Evolutionary conservation across 345 rosid species (phyloP).

Genomic region (Stellera chamaejasme): DNA sequence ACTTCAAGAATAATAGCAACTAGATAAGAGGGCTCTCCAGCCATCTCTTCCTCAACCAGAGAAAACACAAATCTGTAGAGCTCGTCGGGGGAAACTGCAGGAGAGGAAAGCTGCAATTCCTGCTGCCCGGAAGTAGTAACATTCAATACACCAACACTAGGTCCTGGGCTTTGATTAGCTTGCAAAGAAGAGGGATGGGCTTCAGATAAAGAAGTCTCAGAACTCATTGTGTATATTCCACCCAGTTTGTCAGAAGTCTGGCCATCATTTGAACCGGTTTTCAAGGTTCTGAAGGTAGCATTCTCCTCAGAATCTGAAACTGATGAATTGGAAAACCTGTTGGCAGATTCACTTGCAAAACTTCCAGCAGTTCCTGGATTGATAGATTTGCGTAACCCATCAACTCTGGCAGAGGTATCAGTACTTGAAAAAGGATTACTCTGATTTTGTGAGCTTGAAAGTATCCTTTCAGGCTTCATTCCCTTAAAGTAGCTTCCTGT

Average conservation of each 20-base stretch:
- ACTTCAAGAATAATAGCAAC: constrained; percentile 76
- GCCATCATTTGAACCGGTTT: constrained; percentile 25
- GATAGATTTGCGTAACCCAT: constrained; percentile 25
- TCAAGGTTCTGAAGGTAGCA: constrained; percentile 24
- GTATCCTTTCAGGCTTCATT: constrained; percentile 38
- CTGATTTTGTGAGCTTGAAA: constrained; percentile 26
- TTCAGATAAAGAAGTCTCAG: constrained; percentile 27
- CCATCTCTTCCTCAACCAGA: constrained; percentile 80
- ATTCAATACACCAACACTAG: constrained; percentile 33
- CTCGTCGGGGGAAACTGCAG: constrained; percentile 93
- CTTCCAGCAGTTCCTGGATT: constrained; percentile 22
- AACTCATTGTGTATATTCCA: constrained; percentile 19
- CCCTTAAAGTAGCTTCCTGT: constrained; percentile 61
- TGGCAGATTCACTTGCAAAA: constrained; percentile 25
- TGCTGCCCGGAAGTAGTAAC: constrained; percentile 48
- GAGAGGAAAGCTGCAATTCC: constrained; percentile 61
- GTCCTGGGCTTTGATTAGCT: constrained; percentile 28
- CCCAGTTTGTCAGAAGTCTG: constrained; percentile 26
- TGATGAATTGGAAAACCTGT: constrained; percentile 30
- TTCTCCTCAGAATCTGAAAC: constrained; percentile 48
- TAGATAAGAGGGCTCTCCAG: constrained; percentile 80
- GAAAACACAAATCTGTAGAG: constrained; percentile 80
- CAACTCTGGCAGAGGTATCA: constrained; percentile 33
- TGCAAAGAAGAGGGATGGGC: constrained; percentile 25
- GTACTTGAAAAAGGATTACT: constrained; percentile 18